Base-by-base conservation (phyloP, 1,284 basidiomycete genomes). In the Malassezia sympodialis region DNA sequence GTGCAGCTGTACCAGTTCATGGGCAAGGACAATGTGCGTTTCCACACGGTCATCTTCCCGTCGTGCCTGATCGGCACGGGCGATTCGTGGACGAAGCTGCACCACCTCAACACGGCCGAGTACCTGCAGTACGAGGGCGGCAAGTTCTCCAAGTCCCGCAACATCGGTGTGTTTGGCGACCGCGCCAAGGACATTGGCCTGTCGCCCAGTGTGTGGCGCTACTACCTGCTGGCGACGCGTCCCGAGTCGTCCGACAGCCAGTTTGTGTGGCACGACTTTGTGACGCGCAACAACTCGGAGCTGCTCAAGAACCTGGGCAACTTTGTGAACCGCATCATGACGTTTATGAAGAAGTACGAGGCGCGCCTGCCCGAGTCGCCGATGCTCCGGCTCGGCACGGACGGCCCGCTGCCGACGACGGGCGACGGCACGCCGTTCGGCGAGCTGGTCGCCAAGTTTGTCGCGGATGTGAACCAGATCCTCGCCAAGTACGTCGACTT, bases 101-200 rank as follows among this genome's bases (percentile, higher is more conserved):
- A 96, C 76, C 90, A 96, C 78, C 79, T 99, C 57, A 94, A 89
- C 24, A 90, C 90, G 6, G 96, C 94, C 56, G 90, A 99, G 76
- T 98, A 94, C 75, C 80, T 99, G 56, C 96, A 96, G 74, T 99
- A 98, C 76, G 94, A 98, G 76, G 89, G 89, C 52, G 93, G 91
- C 49, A 99, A 99, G 76, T 99, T 99, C 80, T 94, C 89, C 53
- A 99, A 99, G 79, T 91, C 89, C 67, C 84, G 88, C 65, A 90
- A 90, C 66, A 85, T 96, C 56, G 94, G 94, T 56, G 94, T 99
- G 1, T 99, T 99, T 64, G 94, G 94, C 31, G 90, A 91, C 63
- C 86, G 86, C 35, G 94, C 94, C 0, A 87, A 83, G 66, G 88
- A 94, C 61, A 94, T 91, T 8, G 89, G 89, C 6, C 85, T 96